These are phyloP conservation scores for Termitomyces sp. DNA, from an alignment of 1,284 basidiomycete genomes.

Conservation along the genomic window DNA sequence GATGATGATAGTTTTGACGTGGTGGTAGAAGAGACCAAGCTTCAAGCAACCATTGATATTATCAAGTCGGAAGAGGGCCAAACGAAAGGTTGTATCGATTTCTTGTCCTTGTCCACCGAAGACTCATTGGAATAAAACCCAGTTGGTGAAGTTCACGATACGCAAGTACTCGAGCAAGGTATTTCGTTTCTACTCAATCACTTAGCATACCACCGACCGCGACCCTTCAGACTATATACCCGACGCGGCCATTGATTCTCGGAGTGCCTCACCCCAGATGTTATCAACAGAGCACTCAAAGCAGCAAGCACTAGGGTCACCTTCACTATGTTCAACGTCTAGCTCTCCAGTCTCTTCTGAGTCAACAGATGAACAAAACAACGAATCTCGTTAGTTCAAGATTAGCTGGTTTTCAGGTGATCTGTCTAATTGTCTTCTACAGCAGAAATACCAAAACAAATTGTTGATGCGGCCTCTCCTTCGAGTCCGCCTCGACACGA, in stretches of 20 bases:
- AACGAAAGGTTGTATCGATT: not conserved
- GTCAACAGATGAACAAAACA: not conserved
- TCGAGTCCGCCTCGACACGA: not conserved
- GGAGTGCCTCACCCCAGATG: not conserved
- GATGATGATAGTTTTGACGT: constrained; percentile 34
- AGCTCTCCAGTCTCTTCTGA: constrained; percentile 1
- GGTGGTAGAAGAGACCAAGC: constrained; percentile 23
- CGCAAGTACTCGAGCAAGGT: not conserved
- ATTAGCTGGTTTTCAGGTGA: not conserved
- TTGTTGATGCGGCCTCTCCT: not conserved
- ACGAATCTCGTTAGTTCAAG: constrained; percentile 3
- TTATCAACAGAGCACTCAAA: not conserved
- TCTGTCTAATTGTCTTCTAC: not conserved
- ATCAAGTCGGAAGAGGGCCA: constrained; percentile 14
- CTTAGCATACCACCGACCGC: not conserved
- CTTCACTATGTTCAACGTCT: constrained; percentile 1
- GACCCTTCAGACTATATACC: not conserved
- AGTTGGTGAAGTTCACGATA: not conserved
- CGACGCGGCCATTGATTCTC: not conserved
- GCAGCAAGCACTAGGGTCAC: not conserved
- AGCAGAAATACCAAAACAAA: not conserved
- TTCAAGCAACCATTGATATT: constrained; percentile 20
- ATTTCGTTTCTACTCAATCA: not conserved
- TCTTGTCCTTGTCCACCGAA: too few species aligned
- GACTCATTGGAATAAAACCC: not conserved